Percentiles rank a stretch among this genome's conserved stretches.
These are phyloP conservation scores for Drechslerella dactyloides DNA, from an alignment of 2,329 filamentous ascomycete species.

Conservation along the genomic window DNA sequence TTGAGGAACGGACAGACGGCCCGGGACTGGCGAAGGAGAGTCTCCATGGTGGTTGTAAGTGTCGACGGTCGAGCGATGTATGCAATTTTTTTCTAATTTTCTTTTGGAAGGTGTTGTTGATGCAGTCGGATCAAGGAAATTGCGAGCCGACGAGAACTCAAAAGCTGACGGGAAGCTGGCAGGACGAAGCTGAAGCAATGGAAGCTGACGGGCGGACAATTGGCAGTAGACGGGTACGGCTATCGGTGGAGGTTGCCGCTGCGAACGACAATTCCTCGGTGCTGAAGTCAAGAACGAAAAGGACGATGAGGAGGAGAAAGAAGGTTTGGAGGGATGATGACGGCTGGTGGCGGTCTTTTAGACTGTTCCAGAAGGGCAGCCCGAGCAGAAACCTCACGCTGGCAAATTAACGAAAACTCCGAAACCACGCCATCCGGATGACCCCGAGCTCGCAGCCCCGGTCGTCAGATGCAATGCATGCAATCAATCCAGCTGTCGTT, in stretches of 20 bases:
- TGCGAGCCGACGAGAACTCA: neutral
- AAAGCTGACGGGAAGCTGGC: neutral
- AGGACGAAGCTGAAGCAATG: neutral
- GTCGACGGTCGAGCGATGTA: neutral
- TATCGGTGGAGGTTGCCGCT: neutral
- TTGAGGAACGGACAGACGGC: slow-evolving; percentile 97
- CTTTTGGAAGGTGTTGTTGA: neutral
- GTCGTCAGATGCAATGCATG: neutral
- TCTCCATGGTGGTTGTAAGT: slow-evolving; percentile 71
- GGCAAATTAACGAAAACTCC: slow-evolving; percentile 6
- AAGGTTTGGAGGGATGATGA: slow-evolving; percentile 1
- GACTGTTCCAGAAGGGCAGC: slow-evolving; percentile 22
- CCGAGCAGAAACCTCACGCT: slow-evolving; percentile 19
- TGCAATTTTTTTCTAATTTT: slow-evolving; percentile 15
- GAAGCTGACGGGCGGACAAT: neutral
- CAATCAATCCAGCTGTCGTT: too few relatives aligned
- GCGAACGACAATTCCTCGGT: neutral
- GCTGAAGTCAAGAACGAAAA: neutral
- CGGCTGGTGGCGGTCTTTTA: slow-evolving; percentile 24
- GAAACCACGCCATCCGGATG: slow-evolving; percentile 15
- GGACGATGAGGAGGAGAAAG: slow-evolving; percentile 6
- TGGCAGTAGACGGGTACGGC: neutral
- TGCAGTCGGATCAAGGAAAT: neutral
- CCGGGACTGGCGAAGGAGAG: slow-evolving; percentile 91
- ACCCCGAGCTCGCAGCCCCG: neutral